A percentile compares a stretch with the other conserved stretches of the same genome.
Evolutionary conservation across 2,329 filamentous ascomycete species (phyloP).

Genomic region (Microthyrium microscopicum): DNA sequence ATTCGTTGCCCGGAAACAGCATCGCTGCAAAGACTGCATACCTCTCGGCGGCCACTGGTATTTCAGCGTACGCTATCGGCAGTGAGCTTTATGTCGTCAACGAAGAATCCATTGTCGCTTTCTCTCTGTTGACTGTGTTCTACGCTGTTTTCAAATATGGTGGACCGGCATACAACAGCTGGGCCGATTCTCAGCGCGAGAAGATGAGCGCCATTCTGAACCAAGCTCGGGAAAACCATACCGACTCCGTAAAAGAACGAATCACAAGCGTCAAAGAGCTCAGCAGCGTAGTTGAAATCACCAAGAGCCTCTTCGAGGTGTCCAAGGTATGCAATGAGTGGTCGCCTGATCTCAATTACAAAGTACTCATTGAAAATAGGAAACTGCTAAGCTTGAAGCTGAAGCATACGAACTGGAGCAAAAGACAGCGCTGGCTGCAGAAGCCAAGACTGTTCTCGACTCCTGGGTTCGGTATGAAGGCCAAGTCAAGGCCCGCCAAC

Average conservation of each 20-base stretch:
- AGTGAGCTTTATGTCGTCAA: constrained; percentile 99
- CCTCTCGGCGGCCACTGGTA: constrained; percentile 78
- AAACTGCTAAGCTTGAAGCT: constrained; percentile 92
- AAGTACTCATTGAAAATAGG: constrained; percentile 35
- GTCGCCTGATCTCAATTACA: constrained; percentile 1
- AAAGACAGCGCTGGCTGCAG: constrained; percentile 74
- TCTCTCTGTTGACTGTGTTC: constrained; percentile 90
- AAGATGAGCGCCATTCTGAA: constrained; percentile 95
- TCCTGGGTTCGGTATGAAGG: constrained; percentile 98
- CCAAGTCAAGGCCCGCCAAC: constrained; percentile 97
- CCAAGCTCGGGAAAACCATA: constrained; percentile 85
- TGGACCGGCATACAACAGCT: constrained; percentile 80
- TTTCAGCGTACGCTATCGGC: constrained; percentile 89
- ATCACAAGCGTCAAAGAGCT: constrained; percentile 93
- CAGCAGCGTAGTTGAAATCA: constrained; percentile 84
- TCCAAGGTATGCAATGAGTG: constrained; percentile 60
- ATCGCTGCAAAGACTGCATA: constrained; percentile 93
- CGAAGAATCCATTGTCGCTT: constrained; percentile 89
- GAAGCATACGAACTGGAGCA: constrained; percentile 96
- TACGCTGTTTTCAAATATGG: constrained; percentile 82
- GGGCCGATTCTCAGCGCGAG: constrained; percentile 74
- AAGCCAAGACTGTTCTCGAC: constrained; percentile 91
- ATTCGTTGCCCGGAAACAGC: constrained; percentile 81
- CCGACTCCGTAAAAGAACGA: constrained; percentile 81
- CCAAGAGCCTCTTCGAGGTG: constrained; percentile 91